Base-by-base conservation (phyloP, 2,329 filamentous ascomycete genomes). In the Fusarium annulatum region DNA sequence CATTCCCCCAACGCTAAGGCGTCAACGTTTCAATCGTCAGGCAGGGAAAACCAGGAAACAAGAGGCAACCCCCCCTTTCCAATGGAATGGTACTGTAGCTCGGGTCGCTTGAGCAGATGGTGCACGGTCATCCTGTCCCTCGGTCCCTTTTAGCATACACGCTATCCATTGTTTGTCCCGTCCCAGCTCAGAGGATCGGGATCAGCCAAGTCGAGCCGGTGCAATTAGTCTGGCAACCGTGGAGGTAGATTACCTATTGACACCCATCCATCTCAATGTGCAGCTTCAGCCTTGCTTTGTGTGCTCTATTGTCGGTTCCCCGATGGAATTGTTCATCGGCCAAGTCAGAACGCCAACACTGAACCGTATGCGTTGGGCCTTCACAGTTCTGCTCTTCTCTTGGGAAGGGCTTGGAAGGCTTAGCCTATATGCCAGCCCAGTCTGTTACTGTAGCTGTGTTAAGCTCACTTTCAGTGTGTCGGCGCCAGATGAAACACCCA, bases 101-200 rank as follows among this genome's bases (percentile, higher is more conserved):
- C 34, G 51, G n/a, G n/a, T 28, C 34, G 34, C 51, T 53, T 26
- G 34, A 38, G 14, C 36, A 36, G 28, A 45, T 61, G 28, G 39
- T 43, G 57, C 59, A 65, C 60, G 57, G 43, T 5, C 59, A 52
- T 41, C 48, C 59, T 69, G 23, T 34, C 53, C 28, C 33, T 52
- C 48, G 59, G 59, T 59, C 30, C 49, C 34, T 43, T 36, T 41
- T 41, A 53, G n/a, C 19, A 53, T 39, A 26, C 10, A 21, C 51
- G n/a, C n/a, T 49, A 49, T 58, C 56, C 34, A 51, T 51, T 57
- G 42, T 49, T 41, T 58, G 55, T 26, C 39, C 36, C 23, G 49
- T 65, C 63, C 71, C 63, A 69, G 60, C 39, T 65, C 63, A 53
- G 56, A 64, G 67, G 71, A 67, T 65, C 59, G 63, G 63, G 71